These are phyloP conservation scores for Schwanniomyces sp. DNA, from an alignment of 805 yeast species.

Conservation along the genomic window DNA sequence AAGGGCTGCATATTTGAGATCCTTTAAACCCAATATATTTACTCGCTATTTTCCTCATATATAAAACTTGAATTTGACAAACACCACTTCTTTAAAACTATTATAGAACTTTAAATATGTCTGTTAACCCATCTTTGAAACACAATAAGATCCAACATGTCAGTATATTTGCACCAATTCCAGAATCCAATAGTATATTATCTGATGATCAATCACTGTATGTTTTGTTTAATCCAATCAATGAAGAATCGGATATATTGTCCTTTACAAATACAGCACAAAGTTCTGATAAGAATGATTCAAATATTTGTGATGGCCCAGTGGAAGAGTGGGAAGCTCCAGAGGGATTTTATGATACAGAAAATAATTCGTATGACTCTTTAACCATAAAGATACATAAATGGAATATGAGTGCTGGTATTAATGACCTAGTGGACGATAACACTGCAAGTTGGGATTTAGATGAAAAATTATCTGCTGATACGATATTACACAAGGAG, in stretches of 20 bases:
- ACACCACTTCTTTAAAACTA: too few relatives aligned
- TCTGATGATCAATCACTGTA: slow-evolving; percentile 24
- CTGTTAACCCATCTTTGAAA: slow-evolving; percentile 5
- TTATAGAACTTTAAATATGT: background rate
- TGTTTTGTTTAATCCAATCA: slow-evolving; percentile 27
- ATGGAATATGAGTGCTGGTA: slow-evolving; percentile 6
- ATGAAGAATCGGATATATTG: slow-evolving; percentile 24
- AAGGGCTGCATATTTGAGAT: background rate
- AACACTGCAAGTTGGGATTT: slow-evolving; percentile 39
- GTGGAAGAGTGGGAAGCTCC: slow-evolving; percentile 2
- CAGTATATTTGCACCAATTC: background rate
- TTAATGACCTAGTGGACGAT: slow-evolving; percentile 25
- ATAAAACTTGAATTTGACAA: background rate
- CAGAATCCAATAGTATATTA: slow-evolving; percentile 15
- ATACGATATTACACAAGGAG: slow-evolving; percentile 4
- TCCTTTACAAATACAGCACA: slow-evolving; percentile 21
- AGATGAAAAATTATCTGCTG: slow-evolving; percentile 19
- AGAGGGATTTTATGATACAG: background rate
- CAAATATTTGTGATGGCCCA: slow-evolving; percentile 3
- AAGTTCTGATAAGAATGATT: background rate
- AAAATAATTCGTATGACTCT: background rate
- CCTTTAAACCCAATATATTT: background rate
- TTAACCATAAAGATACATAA: slow-evolving; percentile 2
- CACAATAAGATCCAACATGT: slow-evolving; percentile 1
- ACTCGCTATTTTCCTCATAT: background rate